Base-by-base conservation (phyloP, 306 rosid genomes). In the Calophaca sinica region DNA sequence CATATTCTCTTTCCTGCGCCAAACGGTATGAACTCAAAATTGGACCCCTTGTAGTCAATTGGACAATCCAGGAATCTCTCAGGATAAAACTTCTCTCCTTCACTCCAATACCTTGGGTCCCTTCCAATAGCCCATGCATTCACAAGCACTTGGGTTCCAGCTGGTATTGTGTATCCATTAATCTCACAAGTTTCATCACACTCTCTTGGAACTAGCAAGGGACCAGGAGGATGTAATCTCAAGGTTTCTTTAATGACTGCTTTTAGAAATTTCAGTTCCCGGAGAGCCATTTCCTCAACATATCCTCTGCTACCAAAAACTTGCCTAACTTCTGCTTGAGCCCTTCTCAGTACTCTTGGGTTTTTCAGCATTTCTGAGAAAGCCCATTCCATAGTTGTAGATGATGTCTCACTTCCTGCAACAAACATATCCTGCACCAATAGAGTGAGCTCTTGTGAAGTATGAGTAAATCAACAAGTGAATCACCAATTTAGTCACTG, bases 1-100 rank as follows among this genome's bases (percentile, higher is more conserved):
- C 82, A 78, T 9, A 78, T 78, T 65, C 77, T 78, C 39, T 44
- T 78, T 14, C 72, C 72, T 8, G 76, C 68, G 58, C 76, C 81
- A 68, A 77, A 77, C 4, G 36, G 45, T 41, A 7, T 41, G 58
- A 12, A 61, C 11, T 79, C 78, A 63, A 62, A 79, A 31, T 71
- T 1, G 3, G 72, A 62, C 4, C 78, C 82, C 0, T 29, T 71
- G 48, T 50, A 70, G 32, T 78, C 77, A 41, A 52, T 70, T 62
- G 65, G 49, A 52, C 50, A 51, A 70, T 66, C 62, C n/a, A 69
- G 5, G 49, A 81, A 81, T 9, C 85, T 81, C 63, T 81, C 74
- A 0, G 78, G 85, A 58, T 14, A 59, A n/a, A 76, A 81, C 15
- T 33, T 53, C 5, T 81, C 84, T 28, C 62, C 70, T 7, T 80